Evolutionary conservation across 2,329 filamentous ascomycete genomes (phyloP).

Genomic region (Venturia nashicola): DNA sequence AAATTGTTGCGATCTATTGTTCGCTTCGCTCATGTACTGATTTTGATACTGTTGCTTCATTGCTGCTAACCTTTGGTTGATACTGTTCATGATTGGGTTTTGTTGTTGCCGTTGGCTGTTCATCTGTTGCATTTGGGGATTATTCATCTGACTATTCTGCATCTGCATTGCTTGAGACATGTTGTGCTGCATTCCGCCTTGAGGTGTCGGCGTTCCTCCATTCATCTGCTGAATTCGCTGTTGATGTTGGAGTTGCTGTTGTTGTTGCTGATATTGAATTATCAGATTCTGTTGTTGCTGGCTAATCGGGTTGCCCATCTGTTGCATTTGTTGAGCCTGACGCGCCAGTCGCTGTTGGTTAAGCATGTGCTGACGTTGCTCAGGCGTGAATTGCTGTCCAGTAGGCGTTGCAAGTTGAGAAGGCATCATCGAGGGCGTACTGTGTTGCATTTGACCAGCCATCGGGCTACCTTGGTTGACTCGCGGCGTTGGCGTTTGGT

Average conservation of each 20-base stretch:
- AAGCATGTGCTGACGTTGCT: constrained; percentile 20
- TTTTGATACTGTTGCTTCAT: constrained; percentile 20
- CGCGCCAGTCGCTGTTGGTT: constrained; percentile 15
- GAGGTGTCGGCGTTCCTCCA: neutral
- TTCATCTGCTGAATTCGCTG: constrained; percentile 4
- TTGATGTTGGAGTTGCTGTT: constrained; percentile 11
- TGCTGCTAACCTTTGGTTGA: constrained; percentile 14
- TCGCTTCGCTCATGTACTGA: constrained; percentile 12
- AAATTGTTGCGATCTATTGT: constrained; percentile 8
- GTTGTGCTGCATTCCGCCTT: neutral
- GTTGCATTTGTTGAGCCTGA: constrained; percentile 15
- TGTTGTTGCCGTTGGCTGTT: constrained; percentile 15
- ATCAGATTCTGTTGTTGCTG: constrained; percentile 3
- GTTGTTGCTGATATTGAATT: constrained; percentile 15
- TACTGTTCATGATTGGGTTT: constrained; percentile 21
- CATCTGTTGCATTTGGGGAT: constrained; percentile 16
- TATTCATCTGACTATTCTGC: neutral
- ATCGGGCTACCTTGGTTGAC: constrained; percentile 9
- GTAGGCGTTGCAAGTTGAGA: neutral
- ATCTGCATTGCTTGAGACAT: neutral
- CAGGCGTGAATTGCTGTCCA: constrained; percentile 7
- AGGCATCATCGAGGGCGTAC: constrained; percentile 10
- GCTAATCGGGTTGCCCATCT: neutral
- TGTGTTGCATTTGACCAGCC: constrained; percentile 6
- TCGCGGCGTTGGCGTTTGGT: constrained; percentile 25